These are phyloP conservation scores for Actinidia chinensis DNA, from an alignment of 179 eudicot genomes.

Conservation along the genomic window DNA sequence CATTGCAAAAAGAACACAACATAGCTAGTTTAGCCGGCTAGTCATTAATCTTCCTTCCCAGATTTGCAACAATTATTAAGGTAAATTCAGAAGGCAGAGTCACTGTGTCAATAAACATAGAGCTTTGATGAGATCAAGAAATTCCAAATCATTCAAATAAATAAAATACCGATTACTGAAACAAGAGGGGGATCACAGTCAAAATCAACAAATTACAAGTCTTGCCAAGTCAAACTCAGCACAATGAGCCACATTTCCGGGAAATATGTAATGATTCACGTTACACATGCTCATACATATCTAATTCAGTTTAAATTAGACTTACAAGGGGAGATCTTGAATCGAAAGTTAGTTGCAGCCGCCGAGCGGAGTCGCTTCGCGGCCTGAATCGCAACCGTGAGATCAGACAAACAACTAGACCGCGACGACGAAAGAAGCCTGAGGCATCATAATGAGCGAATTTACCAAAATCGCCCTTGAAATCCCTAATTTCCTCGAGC, in stretches of 20 bases:
- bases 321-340: conserved; percentile 38
- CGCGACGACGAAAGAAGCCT: conserved; percentile 19
- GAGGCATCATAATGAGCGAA: conserved; percentile 3
- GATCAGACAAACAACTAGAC: conserved; percentile 27
- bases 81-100: neutral
- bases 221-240: neutral
- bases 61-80: neutral
- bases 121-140: neutral
- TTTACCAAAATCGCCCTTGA: neutral
- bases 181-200: neutral
- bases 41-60: neutral
- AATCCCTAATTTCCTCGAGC: conserved; percentile 42
- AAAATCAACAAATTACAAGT: neutral
- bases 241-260: neutral
- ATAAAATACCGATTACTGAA: too few species aligned
- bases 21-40: too few species aligned
- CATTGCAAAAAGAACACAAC: neutral
- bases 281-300: neutral
- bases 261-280: neutral
- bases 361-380: conserved; percentile 32
- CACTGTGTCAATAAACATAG: neutral
- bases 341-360: conserved; percentile 35
- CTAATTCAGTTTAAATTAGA: neutral
- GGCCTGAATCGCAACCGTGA: conserved; percentile 31
- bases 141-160: too few species aligned